Evolutionary conservation across 306 rosid species (phyloP).

Genomic region (Castanopsis chinensis): DNA sequence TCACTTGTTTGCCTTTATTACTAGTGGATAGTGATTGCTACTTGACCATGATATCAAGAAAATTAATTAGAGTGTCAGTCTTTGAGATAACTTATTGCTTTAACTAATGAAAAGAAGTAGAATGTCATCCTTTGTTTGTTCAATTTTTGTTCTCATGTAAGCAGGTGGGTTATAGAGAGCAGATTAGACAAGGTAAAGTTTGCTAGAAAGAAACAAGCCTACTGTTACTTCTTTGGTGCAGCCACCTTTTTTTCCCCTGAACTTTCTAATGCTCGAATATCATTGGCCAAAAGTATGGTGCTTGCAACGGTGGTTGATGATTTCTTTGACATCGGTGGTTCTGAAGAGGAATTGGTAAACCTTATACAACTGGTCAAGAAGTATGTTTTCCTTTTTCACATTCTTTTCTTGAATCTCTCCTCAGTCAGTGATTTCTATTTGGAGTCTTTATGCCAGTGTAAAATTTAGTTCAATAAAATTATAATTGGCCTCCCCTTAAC

Average conservation of each 20-base stretch:
- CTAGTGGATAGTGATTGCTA: conserved; percentile 1
- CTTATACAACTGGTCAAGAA: conserved; percentile 69
- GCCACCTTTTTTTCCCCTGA: conserved; percentile 59
- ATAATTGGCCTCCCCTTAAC: no score
- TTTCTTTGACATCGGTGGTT: conserved; percentile 75
- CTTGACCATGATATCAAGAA: neutral
- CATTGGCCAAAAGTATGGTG: conserved; percentile 78
- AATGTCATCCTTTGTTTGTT: neutral
- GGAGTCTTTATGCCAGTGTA: no score
- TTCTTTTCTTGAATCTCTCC: conserved; percentile 1
- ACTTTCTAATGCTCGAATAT: conserved; percentile 70
- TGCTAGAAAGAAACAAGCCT: conserved; percentile 75
- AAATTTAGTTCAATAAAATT: no score
- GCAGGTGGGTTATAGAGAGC: conserved; percentile 70
- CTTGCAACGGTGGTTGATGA: conserved; percentile 85
- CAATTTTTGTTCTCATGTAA: conserved; percentile 1
- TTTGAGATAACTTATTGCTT: neutral
- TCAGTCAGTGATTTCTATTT: neutral
- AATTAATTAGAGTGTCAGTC: neutral
- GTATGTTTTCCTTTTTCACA: conserved; percentile 37
- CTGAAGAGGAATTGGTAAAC: conserved; percentile 63
- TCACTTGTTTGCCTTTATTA: neutral
- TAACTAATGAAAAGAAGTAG: neutral
- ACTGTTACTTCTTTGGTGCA: conserved; percentile 71
- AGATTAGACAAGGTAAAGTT: conserved; percentile 70